Base-by-base conservation (phyloP, 768 basidiomycete species). In the Tremella mesenterica region DNA sequence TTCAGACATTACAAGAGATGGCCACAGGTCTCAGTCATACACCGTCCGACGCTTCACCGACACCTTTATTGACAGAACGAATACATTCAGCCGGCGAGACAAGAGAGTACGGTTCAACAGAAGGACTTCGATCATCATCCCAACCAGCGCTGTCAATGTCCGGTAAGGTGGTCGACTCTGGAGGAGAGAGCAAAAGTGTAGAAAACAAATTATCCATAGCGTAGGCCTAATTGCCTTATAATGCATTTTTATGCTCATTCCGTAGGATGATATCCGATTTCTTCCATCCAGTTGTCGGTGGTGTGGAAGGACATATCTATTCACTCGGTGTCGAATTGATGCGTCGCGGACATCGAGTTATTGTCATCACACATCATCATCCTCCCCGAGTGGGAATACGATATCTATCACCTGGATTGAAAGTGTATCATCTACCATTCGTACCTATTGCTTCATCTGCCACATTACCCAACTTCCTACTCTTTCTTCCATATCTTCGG, bases 251-350 rank as follows among this genome's bases (percentile, higher is more conserved):
- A n/a, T n/a, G 48, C 12, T 45, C 31, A 39, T 49, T 54, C n/a
- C 48, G 30, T 58, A 93, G 91, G 41, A 90, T 97, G 88, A 82
- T 97, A 53, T 86, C 84, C 36, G 95, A 99, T 75, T 99, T 97
- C 77, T 99, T 96, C 75, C 83, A 88, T 67, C 95, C 95, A 0
- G 79, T 81, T 53, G 85, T 92, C 2, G 95, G 95, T 2, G 95
- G 95, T 7, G 93, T 99, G 28, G 95, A 97, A 75, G 92, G 83
- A 55, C 90, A 95, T 72, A 92, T 96, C 31, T 96, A 88, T 74
- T 87, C 87, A 81, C 79, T 99, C 44, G 84, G 85, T 53, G 83
- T 85, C 18, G 84, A 85, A 44, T 81, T 97, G 36, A 81, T 91
- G 50, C 77, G 78, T 36, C 80, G 80, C 34, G 90, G 91, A 3